Base-by-base conservation (phyloP, 2,329 filamentous ascomycete species). In the Didymella pomorum region DNA sequence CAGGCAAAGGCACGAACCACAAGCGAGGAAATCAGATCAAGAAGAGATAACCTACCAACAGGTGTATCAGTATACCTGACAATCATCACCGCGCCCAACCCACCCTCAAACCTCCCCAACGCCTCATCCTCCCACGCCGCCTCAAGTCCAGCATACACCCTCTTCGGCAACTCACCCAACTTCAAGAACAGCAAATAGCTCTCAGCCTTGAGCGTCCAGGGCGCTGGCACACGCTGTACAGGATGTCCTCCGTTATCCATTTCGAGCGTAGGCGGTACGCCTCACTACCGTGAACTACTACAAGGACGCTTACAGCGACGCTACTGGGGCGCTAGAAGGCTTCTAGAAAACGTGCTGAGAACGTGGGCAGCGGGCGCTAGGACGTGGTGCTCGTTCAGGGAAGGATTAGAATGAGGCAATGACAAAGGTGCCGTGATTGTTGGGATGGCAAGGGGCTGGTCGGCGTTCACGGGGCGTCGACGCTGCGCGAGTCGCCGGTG, bases 41-140 rank as follows among this genome's bases (percentile, higher is more conserved):
- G 18, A 51, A 31, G n/a, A 37, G 12, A 28, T 26, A 12, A 72
- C 70, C 33, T 68, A 74, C 72, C 70, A 53, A 73, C 71, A 54
- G 71, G 68, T 29, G 71, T 76, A 49, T 69, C 65, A 23, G 26
- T 60, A 60, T 76, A 75, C 49, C 72, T 63, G 4, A 75, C 62
- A 42, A 74, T 56, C 57, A 72, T 67, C 12, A 72, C 65, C 4
- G 63, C 56, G 1, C 71, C 71, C 46, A 75, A 35, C 0, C 73
- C 72, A 0, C 70, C 71, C 47, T 60, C 58, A 50, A 74, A 76
- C 43, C 29, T 52, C 0, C 68, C 71, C 39, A 63, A 23, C n/a
- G 20, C 49, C 35, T 62, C 48, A 18, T 63, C 60, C 6, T 23
- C 46, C 61, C 67, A 69, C 3, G 51, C 35, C 26, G 58, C 65